Conservation (phyloP, 2,329 filamentous ascomycete species). For the Diaporthe velutina region DNA sequence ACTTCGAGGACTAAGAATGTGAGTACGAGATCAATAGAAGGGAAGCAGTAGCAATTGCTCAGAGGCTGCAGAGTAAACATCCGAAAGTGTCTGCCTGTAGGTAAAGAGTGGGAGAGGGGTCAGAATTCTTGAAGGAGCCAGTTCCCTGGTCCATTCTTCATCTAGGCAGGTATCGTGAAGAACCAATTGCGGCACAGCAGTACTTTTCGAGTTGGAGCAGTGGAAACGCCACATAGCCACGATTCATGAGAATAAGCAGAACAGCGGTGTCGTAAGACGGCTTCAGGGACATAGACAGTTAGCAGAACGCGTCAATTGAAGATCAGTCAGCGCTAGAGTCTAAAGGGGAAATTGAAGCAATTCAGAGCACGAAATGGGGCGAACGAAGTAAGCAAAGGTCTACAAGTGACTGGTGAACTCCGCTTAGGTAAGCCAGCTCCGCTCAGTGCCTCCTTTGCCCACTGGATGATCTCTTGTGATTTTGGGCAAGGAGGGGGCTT, state of each 20-base stretch:
- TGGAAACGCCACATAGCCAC: neutral
- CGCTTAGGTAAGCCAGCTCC: neutral
- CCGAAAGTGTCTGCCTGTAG: too few species aligned
- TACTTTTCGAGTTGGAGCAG: neutral
- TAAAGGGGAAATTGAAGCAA: neutral
- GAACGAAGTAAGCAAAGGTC: neutral
- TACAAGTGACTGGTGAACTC: neutral
- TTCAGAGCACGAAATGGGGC: neutral
- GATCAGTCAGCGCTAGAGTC: rapidly evolving
- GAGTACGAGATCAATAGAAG: too few species aligned
- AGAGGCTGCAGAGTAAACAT: neutral
- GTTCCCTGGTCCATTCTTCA: neutral
- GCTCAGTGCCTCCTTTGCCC: neutral
- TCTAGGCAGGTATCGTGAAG: neutral
- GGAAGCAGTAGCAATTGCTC: neutral
- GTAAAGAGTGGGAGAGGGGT: neutral
- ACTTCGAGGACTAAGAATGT: neutral
- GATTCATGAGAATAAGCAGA: neutral
- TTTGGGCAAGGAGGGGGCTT: neutral
- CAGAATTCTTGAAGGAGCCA: neutral
- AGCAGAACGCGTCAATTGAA: neutral
- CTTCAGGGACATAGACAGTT: neutral
- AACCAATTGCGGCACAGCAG: neutral
- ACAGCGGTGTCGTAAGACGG: neutral
- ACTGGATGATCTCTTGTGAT: neutral